Conservation (phyloP, 2,329 filamentous ascomycete species). For the Colletotrichum godetiae region DNA sequence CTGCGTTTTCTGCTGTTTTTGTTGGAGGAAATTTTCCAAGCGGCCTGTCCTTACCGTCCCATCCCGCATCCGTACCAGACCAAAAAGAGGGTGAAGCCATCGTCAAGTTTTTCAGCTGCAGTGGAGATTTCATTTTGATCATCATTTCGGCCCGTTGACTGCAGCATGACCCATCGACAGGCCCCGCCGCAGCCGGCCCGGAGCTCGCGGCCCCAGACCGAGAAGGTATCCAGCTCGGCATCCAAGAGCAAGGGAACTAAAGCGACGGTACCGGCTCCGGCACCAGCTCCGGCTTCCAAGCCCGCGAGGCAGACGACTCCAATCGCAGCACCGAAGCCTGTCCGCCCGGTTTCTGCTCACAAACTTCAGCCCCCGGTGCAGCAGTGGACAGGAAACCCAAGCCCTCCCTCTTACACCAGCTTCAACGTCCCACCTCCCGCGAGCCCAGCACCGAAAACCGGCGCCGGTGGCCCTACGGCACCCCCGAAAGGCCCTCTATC, state of each 20-base stretch:
- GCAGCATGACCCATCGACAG: slow-evolving; percentile 22
- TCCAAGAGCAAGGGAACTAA: background rate
- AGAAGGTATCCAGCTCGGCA: background rate
- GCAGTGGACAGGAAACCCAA: slow-evolving; percentile 16
- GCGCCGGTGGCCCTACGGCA: background rate
- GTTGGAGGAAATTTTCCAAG: background rate
- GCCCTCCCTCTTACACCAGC: slow-evolving; percentile 25
- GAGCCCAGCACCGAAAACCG: slow-evolving; percentile 19
- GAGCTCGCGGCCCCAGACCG: slow-evolving; percentile 20
- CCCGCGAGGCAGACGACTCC: slow-evolving; percentile 1
- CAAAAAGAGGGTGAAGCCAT: slow-evolving; percentile 7
- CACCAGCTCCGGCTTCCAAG: slow-evolving; percentile 3
- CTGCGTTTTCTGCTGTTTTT: background rate
- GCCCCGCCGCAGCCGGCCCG: slow-evolving; percentile 9
- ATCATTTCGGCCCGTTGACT: background rate
- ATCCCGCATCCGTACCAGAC: background rate
- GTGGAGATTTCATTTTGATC: background rate
- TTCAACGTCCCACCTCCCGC: slow-evolving; percentile 24
- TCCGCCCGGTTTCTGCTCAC: slow-evolving; percentile 12
- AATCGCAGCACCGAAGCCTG: slow-evolving; percentile 21
- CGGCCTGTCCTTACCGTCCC: slow-evolving; percentile 31
- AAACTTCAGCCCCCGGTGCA: slow-evolving; percentile 5
- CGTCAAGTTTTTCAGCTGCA: slow-evolving; percentile 4
- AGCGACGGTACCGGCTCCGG: background rate
- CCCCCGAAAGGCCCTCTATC: background rate